phyloP scores from a whole-genome alignment of 2,329 filamentous ascomycete species.

The Lecanicillium sp. region DNA sequence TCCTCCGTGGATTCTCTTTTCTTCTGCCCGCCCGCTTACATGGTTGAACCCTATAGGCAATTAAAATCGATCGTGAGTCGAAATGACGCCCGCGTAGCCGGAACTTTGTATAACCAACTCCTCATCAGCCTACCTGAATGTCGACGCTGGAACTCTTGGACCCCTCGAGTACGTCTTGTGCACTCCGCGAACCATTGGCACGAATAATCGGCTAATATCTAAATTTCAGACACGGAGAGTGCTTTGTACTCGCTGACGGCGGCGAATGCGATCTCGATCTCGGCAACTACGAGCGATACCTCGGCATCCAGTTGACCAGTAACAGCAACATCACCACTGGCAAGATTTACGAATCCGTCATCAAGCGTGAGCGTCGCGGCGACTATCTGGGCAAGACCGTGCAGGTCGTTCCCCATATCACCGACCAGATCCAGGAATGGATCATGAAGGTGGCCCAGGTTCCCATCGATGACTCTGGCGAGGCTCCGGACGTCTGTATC shows the following conservation, averaged over 20 bases:
- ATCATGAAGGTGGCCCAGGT: slow-evolving; percentile 78
- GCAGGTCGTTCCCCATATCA: slow-evolving; percentile 69
- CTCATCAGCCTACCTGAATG: slow-evolving; percentile 30
- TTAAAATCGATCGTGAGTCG: slow-evolving; percentile 36
- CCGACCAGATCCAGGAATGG: slow-evolving; percentile 87
- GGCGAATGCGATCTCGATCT: slow-evolving; percentile 49
- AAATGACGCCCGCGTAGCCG: no score
- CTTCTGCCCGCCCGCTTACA: background rate
- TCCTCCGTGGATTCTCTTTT: background rate
- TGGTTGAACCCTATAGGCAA: slow-evolving; percentile 13
- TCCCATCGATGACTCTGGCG: slow-evolving; percentile 75
- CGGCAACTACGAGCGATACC: slow-evolving; percentile 37
- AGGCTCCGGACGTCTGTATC: slow-evolving; percentile 86
- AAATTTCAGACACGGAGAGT: slow-evolving; percentile 67
- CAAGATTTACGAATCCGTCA: slow-evolving; percentile 88
- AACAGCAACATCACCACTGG: slow-evolving; percentile 97
- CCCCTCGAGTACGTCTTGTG: slow-evolving; percentile 24
- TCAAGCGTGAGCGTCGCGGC: slow-evolving; percentile 56
- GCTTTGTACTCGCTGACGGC: slow-evolving; percentile 79
- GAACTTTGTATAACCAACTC: no score
- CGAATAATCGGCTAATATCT: slow-evolving; percentile 7
- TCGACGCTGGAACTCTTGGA: slow-evolving; percentile 19
- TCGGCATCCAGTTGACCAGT: slow-evolving; percentile 70
- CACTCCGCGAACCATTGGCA: no score
- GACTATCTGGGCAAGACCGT: slow-evolving; percentile 73